These are phyloP conservation scores for Dactylellina haptotyla DNA, from an alignment of 2,329 filamentous ascomycete genomes.

Conservation along the genomic window DNA sequence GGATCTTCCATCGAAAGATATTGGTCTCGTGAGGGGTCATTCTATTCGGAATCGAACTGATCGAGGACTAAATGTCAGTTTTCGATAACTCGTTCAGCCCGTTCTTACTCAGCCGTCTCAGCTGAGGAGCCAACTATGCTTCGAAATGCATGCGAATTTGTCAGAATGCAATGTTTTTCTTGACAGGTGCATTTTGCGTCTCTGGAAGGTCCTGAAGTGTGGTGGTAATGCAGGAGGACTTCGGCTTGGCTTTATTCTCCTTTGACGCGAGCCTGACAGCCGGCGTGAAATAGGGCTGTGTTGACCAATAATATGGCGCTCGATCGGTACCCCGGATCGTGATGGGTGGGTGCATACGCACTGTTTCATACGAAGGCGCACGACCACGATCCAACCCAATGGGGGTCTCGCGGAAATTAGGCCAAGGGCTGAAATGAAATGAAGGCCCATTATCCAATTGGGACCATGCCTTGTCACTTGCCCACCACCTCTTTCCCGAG, in stretches of 20 bases:
- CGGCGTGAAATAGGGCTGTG: conserved; percentile 36
- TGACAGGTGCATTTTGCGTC: conserved; percentile 24
- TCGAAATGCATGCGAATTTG: conserved; percentile 40
- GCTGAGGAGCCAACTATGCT: conserved; percentile 8
- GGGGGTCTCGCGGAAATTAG: conserved; percentile 47
- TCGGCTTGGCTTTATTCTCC: conserved; percentile 27
- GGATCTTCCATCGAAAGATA: not conserved
- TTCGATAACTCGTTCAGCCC: conserved; percentile 8
- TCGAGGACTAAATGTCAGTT: not conserved
- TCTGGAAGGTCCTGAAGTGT: not conserved
- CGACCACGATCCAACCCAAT: conserved; percentile 35
- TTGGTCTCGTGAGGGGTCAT: not conserved
- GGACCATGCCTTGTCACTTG: conserved; percentile 40
- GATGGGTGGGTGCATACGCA: conserved; percentile 37
- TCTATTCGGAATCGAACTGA: not conserved
- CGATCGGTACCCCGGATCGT: conserved; percentile 39
- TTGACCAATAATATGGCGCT: conserved; percentile 38
- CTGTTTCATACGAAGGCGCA: conserved; percentile 49
- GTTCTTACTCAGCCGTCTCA: conserved; percentile 41
- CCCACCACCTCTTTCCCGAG: not conserved
- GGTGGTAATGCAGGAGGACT: not conserved
- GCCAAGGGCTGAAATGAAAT: conserved; percentile 53
- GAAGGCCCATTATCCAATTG: conserved; percentile 53
- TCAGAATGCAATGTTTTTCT: conserved; percentile 16
- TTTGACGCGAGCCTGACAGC: conserved; percentile 46